Base-by-base conservation (phyloP, 192 early-diverging fungal genomes). In the Entomortierella lignicola region DNA sequence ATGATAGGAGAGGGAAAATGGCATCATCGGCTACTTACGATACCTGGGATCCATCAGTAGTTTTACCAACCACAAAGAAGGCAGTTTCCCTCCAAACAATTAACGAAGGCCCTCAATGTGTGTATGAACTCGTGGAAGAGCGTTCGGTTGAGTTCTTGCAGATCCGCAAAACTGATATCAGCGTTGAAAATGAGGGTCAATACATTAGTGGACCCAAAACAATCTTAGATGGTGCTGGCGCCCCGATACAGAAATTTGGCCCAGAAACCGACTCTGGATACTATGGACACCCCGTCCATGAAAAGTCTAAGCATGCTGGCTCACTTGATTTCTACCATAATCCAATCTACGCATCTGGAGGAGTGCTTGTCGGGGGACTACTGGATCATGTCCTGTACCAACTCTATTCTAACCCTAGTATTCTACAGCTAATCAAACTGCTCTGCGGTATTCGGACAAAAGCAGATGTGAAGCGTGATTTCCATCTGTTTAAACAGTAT, bases 341-440 rank as follows among this genome's bases (percentile, higher is more conserved):
- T 0, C 87, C 91, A 21, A 84, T 89, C 18, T 93, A 88, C 84
- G 92, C 89, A 3, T 84, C 86, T 11, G 92, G 92, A n/a, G 81
- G 89, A 20, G 91, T 91, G 4, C 72, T 93, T 1, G 77, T 82
- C 2, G 87, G 87, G 4, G 81, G 83, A 12, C 80, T 90, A 66
- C 60, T 93, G 15, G 88, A 86, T 54, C 77, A 85, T 30, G 80
- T 87, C 3, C 63, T 92, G 2, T 85, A 84, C 42, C 75, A 79
- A 52, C 68, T 79, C 2, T 88, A 87, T 55, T 83, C 84, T 50
- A 89, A 89, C 52, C 82, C 87, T 1, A 84, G 77, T 48, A 84
- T 92, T 34, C 39, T 93, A 13, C 83, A 86, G n/a, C 69, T 91
- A 23, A 87, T 92, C 69, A 87, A 89, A 56, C 42, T 86, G 4